phyloP scores from a whole-genome alignment of 2,329 filamentous ascomycete genomes.

The Blumeria graminis region DNA sequence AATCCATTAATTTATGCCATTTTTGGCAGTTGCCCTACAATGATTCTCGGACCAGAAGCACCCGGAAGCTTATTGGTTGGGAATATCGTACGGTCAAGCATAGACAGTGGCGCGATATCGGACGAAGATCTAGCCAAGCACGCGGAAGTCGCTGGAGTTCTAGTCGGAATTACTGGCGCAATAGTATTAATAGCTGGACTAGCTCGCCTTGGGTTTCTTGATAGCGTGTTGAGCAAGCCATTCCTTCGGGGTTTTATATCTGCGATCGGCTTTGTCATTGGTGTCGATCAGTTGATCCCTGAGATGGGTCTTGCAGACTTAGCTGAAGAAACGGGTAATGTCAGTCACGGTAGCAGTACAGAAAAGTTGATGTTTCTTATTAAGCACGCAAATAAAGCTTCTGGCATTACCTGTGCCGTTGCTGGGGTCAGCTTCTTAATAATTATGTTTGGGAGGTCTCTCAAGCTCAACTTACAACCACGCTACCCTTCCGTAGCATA shows the following conservation, averaged over 20 bases:
- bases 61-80: slow-evolving; percentile 80
- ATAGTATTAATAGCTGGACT: slow-evolving; percentile 76
- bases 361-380: slow-evolving; percentile 68
- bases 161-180: slow-evolving; percentile 66
- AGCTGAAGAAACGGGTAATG: slow-evolving; percentile 35
- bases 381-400: slow-evolving; percentile 37
- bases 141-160: slow-evolving; percentile 65
- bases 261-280: slow-evolving; percentile 86
- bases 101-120: slow-evolving; percentile 39
- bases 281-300: slow-evolving; percentile 81
- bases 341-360: slow-evolving; percentile 63
- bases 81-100: slow-evolving; percentile 56
- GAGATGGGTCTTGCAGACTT: slow-evolving; percentile 54
- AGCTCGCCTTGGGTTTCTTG: slow-evolving; percentile 69
- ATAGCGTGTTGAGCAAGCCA: slow-evolving; percentile 78
- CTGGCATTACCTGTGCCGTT: slow-evolving; percentile 52
- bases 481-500: slow-evolving; percentile 63
- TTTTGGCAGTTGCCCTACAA: slow-evolving; percentile 72
- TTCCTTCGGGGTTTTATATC: slow-evolving; percentile 92
- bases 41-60: slow-evolving; percentile 88
- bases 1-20: slow-evolving; percentile 79
- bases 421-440: slow-evolving; percentile 58
- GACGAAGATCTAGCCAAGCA: slow-evolving; percentile 43
- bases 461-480: slow-evolving; percentile 62
- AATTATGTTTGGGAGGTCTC: slow-evolving; percentile 53